Evolutionary conservation across 108 stramenopile genomes (phyloP), one percentile per base, ranked within the genome.

Genomic region (Cyclostephanos tholiformis): DNA sequence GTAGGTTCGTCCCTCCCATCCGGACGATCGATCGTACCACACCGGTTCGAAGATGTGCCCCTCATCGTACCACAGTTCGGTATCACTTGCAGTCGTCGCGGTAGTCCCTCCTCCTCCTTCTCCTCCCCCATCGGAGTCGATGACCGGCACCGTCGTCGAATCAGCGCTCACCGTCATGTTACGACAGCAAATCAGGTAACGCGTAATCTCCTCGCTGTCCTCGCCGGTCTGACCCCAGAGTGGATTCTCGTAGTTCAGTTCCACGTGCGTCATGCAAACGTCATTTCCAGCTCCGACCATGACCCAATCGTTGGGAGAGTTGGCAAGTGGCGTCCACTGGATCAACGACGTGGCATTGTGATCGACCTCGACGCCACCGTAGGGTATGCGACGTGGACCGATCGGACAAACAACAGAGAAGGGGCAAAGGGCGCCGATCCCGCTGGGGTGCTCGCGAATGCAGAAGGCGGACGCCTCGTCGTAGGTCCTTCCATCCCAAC

Each of bases 161-260:
- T 53, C 52, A 1, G 2, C 52, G 25, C 6, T 53, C 52, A 19
- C 8, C n/a, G 52, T 6, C 20, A 53, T 53, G 2, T 20, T 20
- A 7, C 52, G 50, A 53, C 76, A 77, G 52, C 76, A 77, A 32
- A 71, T 44, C 9, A 77, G 12, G 51, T 58, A 55, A 14, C 67
- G 20, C 5, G 76, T 77, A 9, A 77, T 77, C 38, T 65, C 76
- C 26, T 77, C 76, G 64, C 60, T 77, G 25, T 41, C 63, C 32
- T 66, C 57, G 29, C 76, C 76, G n/a, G 69, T 60, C 27, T 66
- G 10, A 8, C 76, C 76, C 76, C 76, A 77, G 4, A 43, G 17
- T 7, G 76, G 76, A 35, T 39, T 19, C 17, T 70, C 43, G 4
- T 65, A 29, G 59, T 77, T 6, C 26, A 77, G 20, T 26, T 60